phyloP scores from a whole-genome alignment of 768 basidiomycete species.

The Phlebiopsis flavidoalba region DNA sequence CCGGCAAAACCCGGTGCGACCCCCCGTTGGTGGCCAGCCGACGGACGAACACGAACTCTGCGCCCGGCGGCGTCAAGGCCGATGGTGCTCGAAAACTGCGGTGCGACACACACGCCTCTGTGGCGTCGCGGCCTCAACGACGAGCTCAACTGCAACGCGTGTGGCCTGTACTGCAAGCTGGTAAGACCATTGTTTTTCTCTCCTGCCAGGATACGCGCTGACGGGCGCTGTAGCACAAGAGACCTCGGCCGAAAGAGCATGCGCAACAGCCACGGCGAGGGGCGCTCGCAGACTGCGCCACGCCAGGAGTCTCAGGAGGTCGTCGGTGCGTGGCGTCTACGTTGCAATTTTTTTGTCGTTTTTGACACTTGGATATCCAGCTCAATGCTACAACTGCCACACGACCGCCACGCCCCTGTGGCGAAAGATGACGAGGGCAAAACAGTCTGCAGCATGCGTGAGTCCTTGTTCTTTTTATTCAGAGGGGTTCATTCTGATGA shows the following conservation, averaged over 20 bases:
- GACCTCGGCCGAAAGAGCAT: constrained; percentile 83
- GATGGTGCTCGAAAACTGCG: constrained; percentile 88
- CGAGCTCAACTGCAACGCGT: constrained; percentile 86
- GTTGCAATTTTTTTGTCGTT: no score
- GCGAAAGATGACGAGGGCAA: constrained; percentile 88
- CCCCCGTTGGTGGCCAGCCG: constrained; percentile 42
- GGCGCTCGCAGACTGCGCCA: constrained; percentile 55
- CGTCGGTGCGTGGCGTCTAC: constrained; percentile 32
- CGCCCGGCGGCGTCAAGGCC: constrained; percentile 62
- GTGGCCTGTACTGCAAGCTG: constrained; percentile 82
- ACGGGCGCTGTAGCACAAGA: constrained; percentile 57
- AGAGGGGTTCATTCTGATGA: constrained; percentile 29
- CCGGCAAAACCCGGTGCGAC: constrained; percentile 65
- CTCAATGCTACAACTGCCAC: constrained; percentile 88
- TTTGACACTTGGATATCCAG: no score
- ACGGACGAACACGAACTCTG: constrained; percentile 28
- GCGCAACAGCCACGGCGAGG: constrained; percentile 73
- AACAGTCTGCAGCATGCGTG: constrained; percentile 84
- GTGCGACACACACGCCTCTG: constrained; percentile 82
- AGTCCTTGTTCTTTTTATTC: not conserved
- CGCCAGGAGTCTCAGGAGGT: constrained; percentile 71
- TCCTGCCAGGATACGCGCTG: not conserved
- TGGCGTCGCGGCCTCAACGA: constrained; percentile 86
- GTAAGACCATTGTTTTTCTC: constrained; percentile 24
- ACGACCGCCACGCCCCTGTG: constrained; percentile 86